These are phyloP conservation scores for Carex kokanica DNA, from an alignment of 176 grass and related monocot genomes.

Conservation along the genomic window DNA sequence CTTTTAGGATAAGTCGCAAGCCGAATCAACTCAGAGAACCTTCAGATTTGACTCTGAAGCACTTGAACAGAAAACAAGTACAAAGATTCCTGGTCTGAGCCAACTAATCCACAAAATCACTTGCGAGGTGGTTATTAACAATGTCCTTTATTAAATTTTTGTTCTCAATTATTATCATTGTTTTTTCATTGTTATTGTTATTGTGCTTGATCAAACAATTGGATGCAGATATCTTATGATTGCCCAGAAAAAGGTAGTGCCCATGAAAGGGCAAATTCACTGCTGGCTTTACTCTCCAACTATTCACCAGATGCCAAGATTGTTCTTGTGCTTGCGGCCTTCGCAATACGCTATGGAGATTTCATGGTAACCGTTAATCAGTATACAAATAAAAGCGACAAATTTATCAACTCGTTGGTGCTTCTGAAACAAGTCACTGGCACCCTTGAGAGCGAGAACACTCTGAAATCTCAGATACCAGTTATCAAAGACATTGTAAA, in stretches of 20 bases:
- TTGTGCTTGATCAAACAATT: not conserved
- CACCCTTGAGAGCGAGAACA: not conserved
- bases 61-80: not conserved
- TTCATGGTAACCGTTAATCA: slow-evolving; percentile 10
- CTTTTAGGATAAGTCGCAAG: not conserved
- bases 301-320: slow-evolving; percentile 9
- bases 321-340: not conserved
- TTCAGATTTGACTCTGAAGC: not conserved
- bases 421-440: slow-evolving; percentile 12
- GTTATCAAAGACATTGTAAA: slow-evolving; percentile 2
- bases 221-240: not conserved
- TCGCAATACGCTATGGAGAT: slow-evolving; percentile 10
- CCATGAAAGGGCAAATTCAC: slow-evolving; percentile 12
- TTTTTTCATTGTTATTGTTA: not conserved
- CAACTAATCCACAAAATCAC: slow-evolving; percentile 16
- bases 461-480: not conserved
- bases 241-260: slow-evolving; percentile 11
- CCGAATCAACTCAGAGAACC: not conserved
- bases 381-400: slow-evolving; percentile 10
- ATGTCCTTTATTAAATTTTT: not conserved
- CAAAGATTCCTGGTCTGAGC: slow-evolving; percentile 3
- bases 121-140: not conserved
- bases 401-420: not conserved
- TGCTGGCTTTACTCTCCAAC: slow-evolving; percentile 6
- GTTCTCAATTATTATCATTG: not conserved